Percentiles rank a stretch among this genome's conserved stretches.
Conservation (phyloP, 2,329 filamentous ascomycete genomes). For the Penicillium sp. region DNA sequence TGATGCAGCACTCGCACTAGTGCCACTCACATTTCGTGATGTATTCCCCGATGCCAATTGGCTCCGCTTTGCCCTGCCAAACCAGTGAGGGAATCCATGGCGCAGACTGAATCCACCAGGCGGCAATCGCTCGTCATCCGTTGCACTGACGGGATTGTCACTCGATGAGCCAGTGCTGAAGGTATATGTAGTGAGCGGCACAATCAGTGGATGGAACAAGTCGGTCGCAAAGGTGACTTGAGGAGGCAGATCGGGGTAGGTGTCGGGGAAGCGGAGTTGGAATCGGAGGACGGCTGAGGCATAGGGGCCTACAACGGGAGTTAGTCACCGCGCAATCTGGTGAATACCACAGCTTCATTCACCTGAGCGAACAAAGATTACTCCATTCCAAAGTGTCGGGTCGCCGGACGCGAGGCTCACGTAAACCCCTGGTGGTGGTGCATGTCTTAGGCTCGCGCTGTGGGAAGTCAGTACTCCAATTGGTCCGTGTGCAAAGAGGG, state of each 20-base stretch:
- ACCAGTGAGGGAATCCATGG: constrained; percentile 91
- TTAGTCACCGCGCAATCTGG: neutral
- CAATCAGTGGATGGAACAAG: constrained; percentile 91
- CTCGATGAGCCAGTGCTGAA: constrained; percentile 78
- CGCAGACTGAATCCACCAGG: constrained; percentile 87
- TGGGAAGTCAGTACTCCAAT: constrained; percentile 6
- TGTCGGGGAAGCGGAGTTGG: constrained; percentile 79
- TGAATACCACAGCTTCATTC: constrained; percentile 18
- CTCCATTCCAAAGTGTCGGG: constrained; percentile 80
- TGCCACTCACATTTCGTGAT: constrained; percentile 47
- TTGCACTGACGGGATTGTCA: constrained; percentile 75
- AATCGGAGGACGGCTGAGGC: constrained; percentile 83
- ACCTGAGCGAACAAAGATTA: constrained; percentile 89
- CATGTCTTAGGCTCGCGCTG: constrained; percentile 77
- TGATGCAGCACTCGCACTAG: constrained; percentile 26
- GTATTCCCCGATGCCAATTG: constrained; percentile 34
- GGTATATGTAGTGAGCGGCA: constrained; percentile 90
- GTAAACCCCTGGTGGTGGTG: constrained; percentile 82
- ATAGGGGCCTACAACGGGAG: constrained; percentile 70
- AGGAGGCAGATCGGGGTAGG: constrained; percentile 76
- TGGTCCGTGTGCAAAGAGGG: neutral
- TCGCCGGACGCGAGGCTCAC: constrained; percentile 80
- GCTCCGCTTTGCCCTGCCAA: constrained; percentile 58
- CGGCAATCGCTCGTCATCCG: constrained; percentile 76
- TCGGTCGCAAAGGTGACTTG: constrained; percentile 86